phyloP scores from a whole-genome alignment of 139 green algal genomes.

The Nannochloris sp. region DNA sequence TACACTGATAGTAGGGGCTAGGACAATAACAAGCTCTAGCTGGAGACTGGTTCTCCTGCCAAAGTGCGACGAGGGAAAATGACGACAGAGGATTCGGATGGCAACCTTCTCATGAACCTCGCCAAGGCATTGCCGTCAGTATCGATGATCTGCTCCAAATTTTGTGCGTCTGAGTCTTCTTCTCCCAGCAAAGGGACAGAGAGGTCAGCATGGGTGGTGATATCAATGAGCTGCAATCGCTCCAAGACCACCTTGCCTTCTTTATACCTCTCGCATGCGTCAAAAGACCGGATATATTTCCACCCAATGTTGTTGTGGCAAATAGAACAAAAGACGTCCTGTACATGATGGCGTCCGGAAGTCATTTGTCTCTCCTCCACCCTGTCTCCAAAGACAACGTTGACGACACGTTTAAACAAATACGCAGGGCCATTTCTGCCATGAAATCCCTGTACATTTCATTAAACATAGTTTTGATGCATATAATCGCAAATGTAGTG shows the following conservation, averaged over 20 bases:
- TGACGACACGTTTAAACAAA: constrained; percentile 5
- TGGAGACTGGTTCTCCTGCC: too few relatives aligned
- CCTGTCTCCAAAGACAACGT: constrained; percentile 1
- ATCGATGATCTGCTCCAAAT: too few relatives aligned
- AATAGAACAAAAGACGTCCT: constrained; percentile 7
- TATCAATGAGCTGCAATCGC: constrained; percentile 5
- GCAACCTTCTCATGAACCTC: too few relatives aligned
- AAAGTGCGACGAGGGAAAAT: too few relatives aligned
- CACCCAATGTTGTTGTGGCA: constrained; percentile 3
- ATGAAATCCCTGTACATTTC: constrained; percentile 12
- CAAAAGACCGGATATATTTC: constrained; percentile 2
- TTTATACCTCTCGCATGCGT: constrained; percentile 10
- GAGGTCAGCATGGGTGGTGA: not conserved
- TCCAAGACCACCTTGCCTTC: constrained; percentile 11
- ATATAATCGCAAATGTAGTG: too few relatives aligned
- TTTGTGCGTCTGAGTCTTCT: too few relatives aligned
- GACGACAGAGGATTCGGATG: too few relatives aligned
- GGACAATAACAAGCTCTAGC: too few relatives aligned
- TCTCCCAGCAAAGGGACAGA: too few relatives aligned
- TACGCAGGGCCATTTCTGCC: constrained; percentile 11
- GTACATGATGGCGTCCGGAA: constrained; percentile 4
- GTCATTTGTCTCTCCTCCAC: constrained; percentile 13
- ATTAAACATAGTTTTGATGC: too few relatives aligned
- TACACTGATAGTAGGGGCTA: too few relatives aligned
- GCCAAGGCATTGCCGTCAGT: too few relatives aligned